Base-by-base conservation (phyloP, 2,329 filamentous ascomycete species). In the Torrubiella hemipterigena region DNA sequence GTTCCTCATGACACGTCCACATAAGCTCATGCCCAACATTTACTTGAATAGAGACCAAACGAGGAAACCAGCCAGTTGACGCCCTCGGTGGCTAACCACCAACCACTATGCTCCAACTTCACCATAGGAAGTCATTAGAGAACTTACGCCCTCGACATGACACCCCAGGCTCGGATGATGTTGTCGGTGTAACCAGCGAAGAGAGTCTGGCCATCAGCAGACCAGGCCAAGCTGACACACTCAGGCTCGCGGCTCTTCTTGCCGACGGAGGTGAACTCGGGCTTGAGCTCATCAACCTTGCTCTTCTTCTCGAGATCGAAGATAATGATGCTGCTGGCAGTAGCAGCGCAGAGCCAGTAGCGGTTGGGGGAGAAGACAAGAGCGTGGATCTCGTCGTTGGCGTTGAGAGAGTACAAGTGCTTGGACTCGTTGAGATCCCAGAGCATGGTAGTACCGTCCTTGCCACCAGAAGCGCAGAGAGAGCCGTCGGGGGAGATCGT, bases 221-320 rank as follows among this genome's bases (percentile, higher is more conserved):
- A 85, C 91, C 91, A 98, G 61, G 89, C 89, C 68, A 98, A 75
- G 61, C 77, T 85, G 56, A 98, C 80, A 66, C 89, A 96, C 80
- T 96, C 89, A 53, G 91, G 91, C 69, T 95, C 89, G 61, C 87
- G 79, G 78, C 81, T 86, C 85, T 96, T 96, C 85, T 94, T 94
- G 72, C 87, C 84, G 61, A 86, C 81, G 61, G 86, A 76, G 58
- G 86, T 73, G 73, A 91, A 95, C 65, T 98, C 91, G 50, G 89
- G 89, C 81, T 93, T 95, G 65, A 98, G 80, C 79, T 96, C 91
- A 56, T 96, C 89, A 59, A 96, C 89, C 82, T 95, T 96, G 81
- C 81, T 93, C 87, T 98, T 98, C 87, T 98, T 98, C 85, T 98
- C 91, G 51, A 98, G 79, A 60, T 98, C 91, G 72, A 98, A 98